Conservation (phyloP, 2,329 filamentous ascomycete genomes). For the Diplodia corticola region DNA sequence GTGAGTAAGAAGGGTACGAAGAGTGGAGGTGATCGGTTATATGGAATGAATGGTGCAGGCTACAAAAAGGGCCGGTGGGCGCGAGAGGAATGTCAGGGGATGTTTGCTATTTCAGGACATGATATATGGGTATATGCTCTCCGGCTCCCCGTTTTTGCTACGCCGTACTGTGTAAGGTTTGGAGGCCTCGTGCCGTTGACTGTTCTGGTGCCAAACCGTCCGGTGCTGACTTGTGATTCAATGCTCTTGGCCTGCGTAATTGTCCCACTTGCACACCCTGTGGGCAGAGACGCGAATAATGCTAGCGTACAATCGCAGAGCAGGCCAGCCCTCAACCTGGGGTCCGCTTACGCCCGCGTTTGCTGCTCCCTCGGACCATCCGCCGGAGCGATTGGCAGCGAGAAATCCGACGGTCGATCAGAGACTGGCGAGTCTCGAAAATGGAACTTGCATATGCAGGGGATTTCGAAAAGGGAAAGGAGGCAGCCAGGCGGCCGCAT, state of each 20-base stretch:
- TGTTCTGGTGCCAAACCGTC: no score
- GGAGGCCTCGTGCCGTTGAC: neutral
- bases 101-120: neutral
- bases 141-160: neutral
- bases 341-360: neutral
- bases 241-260: neutral
- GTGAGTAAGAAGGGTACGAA: neutral
- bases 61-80: neutral
- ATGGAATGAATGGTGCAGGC: neutral
- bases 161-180: neutral
- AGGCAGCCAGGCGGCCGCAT: neutral
- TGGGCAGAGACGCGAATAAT: neutral
- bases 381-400: neutral
- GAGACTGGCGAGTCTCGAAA: neutral
- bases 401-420: neutral
- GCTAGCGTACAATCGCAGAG: neutral
- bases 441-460: constrained; percentile 18
- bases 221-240: neutral
- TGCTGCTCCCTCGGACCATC: constrained; percentile 1
- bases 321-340: neutral
- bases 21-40: neutral
- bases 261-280: neutral
- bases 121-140: neutral
- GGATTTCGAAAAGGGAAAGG: constrained; percentile 4
- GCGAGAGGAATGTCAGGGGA: neutral